Evolutionary conservation across 345 rosid species (phyloP).

Genomic region (Streptanthus diversifolius): DNA sequence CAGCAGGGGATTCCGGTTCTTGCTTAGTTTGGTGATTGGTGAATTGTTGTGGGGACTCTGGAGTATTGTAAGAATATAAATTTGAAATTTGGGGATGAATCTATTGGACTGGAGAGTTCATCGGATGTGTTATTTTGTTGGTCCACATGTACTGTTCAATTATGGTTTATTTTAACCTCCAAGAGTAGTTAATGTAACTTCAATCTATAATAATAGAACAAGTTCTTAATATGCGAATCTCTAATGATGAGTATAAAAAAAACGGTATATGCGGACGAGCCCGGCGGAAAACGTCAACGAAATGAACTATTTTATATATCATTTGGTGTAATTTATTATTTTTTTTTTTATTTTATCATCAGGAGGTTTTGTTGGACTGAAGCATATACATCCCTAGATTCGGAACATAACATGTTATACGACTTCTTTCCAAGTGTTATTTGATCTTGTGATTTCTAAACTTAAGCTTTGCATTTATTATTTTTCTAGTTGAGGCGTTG

Average conservation of each 20-base stretch:
- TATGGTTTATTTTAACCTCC: background rate
- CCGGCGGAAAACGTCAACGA: background rate
- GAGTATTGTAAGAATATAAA: background rate
- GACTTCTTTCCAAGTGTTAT: background rate
- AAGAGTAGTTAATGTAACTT: background rate
- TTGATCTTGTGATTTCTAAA: background rate
- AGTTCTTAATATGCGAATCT: background rate
- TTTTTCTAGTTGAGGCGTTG: too few relatives aligned
- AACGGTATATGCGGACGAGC: background rate
- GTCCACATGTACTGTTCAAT: background rate
- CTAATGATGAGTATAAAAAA: background rate
- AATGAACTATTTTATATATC: background rate
- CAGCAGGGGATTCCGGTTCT: conserved; percentile 59
- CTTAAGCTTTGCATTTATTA: background rate
- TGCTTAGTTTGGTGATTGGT: conserved; percentile 17
- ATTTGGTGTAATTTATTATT: background rate
- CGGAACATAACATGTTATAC: background rate
- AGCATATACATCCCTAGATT: background rate
- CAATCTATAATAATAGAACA: background rate
- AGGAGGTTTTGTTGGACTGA: background rate
- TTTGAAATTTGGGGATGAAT: background rate
- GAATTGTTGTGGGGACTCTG: background rate
- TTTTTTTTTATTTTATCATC: background rate
- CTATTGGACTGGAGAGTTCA: background rate
- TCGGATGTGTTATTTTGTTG: background rate